phyloP scores from a whole-genome alignment of 331 rosid genomes.

The Acacia pycnantha region DNA sequence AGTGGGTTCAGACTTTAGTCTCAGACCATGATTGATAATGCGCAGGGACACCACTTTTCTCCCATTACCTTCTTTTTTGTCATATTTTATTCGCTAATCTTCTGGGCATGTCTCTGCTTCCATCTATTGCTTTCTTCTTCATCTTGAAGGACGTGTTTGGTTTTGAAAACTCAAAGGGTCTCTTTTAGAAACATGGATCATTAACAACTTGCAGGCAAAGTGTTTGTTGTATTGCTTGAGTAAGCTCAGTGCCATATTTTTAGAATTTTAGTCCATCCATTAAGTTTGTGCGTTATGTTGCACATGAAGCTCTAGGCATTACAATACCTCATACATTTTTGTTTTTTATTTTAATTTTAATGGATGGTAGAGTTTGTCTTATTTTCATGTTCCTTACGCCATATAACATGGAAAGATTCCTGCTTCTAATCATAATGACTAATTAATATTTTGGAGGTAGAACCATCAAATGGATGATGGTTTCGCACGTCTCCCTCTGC shows the following conservation, averaged over 20 bases:
- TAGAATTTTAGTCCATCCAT: neutral
- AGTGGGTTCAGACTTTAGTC: slow-evolving; percentile 44
- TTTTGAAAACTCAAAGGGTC: neutral
- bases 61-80: slow-evolving; percentile 50
- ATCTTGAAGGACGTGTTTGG: slow-evolving; percentile 11
- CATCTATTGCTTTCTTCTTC: slow-evolving; percentile 6
- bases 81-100: slow-evolving; percentile 26
- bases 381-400: slow-evolving; percentile 46
- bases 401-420: slow-evolving; percentile 75
- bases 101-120: slow-evolving; percentile 16
- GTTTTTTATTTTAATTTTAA: slow-evolving; percentile 19
- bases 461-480: slow-evolving; percentile 39
- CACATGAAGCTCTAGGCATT: neutral
- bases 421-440: slow-evolving; percentile 42
- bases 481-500: slow-evolving; percentile 18
- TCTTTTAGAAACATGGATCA: slow-evolving; percentile 2
- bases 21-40: slow-evolving; percentile 52
- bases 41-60: slow-evolving; percentile 42
- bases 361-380: slow-evolving; percentile 43
- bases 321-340: neutral
- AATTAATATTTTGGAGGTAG: slow-evolving; percentile 38
- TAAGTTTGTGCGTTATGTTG: neutral
- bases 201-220: neutral
- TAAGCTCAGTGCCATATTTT: neutral
- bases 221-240: slow-evolving; percentile 5